Evolutionary conservation across 2,329 filamentous ascomycete species (phyloP).

Genomic region (Beauveria medogensis): DNA sequence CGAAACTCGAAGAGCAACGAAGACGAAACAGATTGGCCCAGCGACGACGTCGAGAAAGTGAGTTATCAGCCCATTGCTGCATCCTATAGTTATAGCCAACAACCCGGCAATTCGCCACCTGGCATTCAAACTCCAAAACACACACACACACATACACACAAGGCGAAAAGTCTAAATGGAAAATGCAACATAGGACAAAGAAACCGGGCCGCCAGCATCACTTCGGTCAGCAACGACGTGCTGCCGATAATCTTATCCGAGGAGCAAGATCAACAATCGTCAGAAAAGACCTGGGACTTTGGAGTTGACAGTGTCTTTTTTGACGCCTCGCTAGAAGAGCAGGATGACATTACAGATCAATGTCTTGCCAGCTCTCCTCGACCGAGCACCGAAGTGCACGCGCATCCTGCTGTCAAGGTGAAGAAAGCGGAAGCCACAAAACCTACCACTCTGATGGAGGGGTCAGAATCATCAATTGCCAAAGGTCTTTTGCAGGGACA

Average conservation of each 20-base stretch:
- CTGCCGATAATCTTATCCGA: not conserved
- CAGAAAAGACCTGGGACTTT: not conserved
- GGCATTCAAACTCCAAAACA: not conserved
- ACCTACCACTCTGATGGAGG: not conserved
- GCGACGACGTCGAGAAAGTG: slow-evolving; percentile 5
- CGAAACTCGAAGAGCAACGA: slow-evolving; percentile 7
- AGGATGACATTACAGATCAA: not conserved
- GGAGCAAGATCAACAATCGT: not conserved
- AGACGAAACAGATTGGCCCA: slow-evolving; percentile 5
- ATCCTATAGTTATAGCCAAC: no score
- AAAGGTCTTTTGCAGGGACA: not conserved
- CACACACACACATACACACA: no score
- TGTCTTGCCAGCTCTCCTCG: not conserved
- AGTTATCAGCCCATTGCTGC: not conserved
- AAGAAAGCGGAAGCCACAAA: not conserved
- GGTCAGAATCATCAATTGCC: not conserved
- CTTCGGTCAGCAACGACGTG: not conserved
- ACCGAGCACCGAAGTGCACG: not conserved
- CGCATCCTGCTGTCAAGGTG: not conserved
- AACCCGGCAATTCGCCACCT: no score
- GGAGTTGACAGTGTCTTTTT: not conserved
- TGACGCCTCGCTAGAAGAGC: not conserved
- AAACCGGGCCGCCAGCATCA: not conserved
- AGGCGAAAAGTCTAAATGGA: not conserved
- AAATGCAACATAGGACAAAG: not conserved